Evolutionary conservation across 1,284 basidiomycete genomes (phyloP), one percentile per base, ranked within the genome.

Genomic region (Sanghuangporus weigelae): DNA sequence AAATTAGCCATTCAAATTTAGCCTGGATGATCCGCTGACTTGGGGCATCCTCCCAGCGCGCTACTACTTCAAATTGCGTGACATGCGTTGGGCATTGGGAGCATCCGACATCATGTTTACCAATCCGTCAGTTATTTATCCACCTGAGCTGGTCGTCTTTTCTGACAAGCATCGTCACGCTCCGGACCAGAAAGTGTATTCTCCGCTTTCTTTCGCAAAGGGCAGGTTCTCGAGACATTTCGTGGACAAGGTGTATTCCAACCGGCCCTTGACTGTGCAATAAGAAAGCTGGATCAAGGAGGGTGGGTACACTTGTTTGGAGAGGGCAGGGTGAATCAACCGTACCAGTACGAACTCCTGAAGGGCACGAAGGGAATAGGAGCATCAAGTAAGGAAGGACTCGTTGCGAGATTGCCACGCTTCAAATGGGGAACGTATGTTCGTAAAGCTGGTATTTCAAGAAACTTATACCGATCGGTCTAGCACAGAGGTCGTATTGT

Each of bases 401-500:
- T 57, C 1, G 69, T 76, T 16, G 76, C 81, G 8, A 76, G 79
- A 49, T 73, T 98, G 65, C 80, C 89, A 6, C 80, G 93, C 53
- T 98, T 99, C 77, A 97, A 97, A 79, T 99, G 96, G 97, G 97
- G 96, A 63, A 81, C 98, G 87, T 94, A 73, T 74, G 92, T 90
- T 31, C 64, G 59, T 59, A 42, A n/a, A 7, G 21, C 2, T n/a
- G 11, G 31, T 50, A 51, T 40, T 42, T 39, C 64, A 35, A 53
- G 38, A 16, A 63, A 60, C 62, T 1, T n/a, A n/a, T 19, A n/a
- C 44, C 21, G 16, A 46, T n/a, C 2, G 40, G 38, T 38, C 23
- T 46, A 48, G 58, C 26, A 50, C 51, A 95, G 93, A 46, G 91
- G 90, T 40, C 83, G 93, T 14, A 90, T 96, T 55, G 73, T 96